Evolutionary conservation across 225 moss, liverwort and hornwort species (phyloP), one percentile per base, ranked within the genome.

Genomic region (Bryoerythrophyllum caledonicum): DNA sequence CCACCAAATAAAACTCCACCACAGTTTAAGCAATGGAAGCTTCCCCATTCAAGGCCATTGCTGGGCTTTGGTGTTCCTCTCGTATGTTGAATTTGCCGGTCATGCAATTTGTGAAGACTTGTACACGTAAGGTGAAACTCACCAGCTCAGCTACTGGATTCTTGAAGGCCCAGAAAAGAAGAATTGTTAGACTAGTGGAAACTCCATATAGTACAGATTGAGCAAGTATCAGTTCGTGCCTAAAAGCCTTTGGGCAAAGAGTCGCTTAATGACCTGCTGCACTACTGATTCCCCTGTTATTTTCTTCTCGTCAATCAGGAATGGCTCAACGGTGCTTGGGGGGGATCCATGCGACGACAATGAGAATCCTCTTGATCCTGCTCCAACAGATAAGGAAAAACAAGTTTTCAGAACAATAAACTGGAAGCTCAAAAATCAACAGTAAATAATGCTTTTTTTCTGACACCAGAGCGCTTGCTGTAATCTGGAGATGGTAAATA

Each of bases 241-340:
- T 77, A 99, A 76, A 73, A 95, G 82, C 57, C 81, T 88, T 84
- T 99, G 97, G 21, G 89, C 94, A 76, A 90, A 91, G 60, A 99
- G 80, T 63, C 97, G 90, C 83, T 99, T 95, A 69, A 82, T 91
- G 71, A 99, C 82, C 93, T 93, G 93, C 78, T 88, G 88, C 20
- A 95, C 93, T 62, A 99, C 72, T 20, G 90, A 74, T 12, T 93
- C 93, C 27, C 85, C 73, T 56, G 80, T 82, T 75, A 99, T 75
- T 80, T 91, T 96, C 51, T 83, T 91, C 80, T 94, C 94, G 74
- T 99, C 94, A 71, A 95, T 78, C 60, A 99, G 72, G 72, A 99
- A 99, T 26, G 97, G 94, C 81, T 99, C 94, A 16, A 99, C 76
- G 15, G 97, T 99, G 86, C 97, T 94, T 32, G 97, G 97, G 8